These are phyloP conservation scores for Metschnikowia chrysomelidarum DNA, from an alignment of 805 yeast genomes.

Conservation along the genomic window DNA sequence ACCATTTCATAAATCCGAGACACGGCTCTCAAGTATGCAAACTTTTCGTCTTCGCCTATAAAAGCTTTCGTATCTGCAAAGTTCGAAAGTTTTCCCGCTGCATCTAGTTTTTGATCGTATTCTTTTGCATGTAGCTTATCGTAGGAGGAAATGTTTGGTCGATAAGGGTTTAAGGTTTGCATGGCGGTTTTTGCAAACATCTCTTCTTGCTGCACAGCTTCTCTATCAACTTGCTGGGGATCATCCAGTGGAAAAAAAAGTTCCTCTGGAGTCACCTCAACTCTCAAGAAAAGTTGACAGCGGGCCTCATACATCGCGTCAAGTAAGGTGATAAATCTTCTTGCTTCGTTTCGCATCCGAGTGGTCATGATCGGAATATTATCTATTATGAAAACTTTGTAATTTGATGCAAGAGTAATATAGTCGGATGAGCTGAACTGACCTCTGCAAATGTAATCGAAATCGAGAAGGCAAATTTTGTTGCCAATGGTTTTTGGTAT, in stretches of 20 bases:
- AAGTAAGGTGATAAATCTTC: conserved; percentile 61
- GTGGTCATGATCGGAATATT: conserved; percentile 59
- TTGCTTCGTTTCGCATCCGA: conserved; percentile 62
- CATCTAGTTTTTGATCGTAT: conserved; percentile 8
- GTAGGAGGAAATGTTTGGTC: conserved; percentile 68
- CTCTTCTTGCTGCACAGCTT: conserved; percentile 61
- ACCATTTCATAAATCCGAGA: conserved; percentile 63
- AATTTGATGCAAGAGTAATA: conserved; percentile 62
- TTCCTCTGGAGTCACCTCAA: conserved; percentile 48
- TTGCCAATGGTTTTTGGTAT: conserved; percentile 42
- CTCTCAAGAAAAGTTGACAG: conserved; percentile 55
- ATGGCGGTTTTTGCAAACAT: conserved; percentile 64
- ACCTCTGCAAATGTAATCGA: conserved; percentile 53
- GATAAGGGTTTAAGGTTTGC: conserved; percentile 59
- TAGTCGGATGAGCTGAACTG: conserved; percentile 66
- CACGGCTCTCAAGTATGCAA: conserved; percentile 70
- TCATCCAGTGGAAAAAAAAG: conserved; percentile 58
- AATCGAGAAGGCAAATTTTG: conserved; percentile 49
- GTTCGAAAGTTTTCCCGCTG: conserved; percentile 17
- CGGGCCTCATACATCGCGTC: conserved; percentile 70
- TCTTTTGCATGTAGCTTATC: conserved; percentile 43
- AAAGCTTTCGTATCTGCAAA: conserved; percentile 53
- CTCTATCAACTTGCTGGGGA: conserved; percentile 29
- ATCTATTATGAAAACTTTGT: conserved; percentile 55
- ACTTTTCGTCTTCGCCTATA: conserved; percentile 76